phyloP scores from a whole-genome alignment of 345 rosid species.

The Lepidium aucheri region DNA sequence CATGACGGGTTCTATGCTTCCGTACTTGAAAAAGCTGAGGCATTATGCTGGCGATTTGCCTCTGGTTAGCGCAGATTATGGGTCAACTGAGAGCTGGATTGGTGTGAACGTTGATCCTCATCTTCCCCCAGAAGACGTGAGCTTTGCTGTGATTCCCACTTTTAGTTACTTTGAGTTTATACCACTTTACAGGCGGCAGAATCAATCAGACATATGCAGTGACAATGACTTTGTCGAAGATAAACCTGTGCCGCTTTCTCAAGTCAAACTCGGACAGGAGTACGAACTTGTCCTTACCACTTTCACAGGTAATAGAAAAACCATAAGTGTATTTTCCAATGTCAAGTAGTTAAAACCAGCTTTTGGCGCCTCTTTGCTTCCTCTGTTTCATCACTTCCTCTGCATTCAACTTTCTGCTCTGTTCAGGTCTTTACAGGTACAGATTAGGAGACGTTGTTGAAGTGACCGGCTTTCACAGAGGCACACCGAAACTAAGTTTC shows the following conservation, averaged over 20 bases:
- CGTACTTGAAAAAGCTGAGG: slow-evolving; percentile 60
- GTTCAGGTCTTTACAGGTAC: slow-evolving; percentile 70
- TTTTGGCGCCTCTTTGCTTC: neutral
- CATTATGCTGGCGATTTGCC: slow-evolving; percentile 67
- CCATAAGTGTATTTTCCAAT: neutral
- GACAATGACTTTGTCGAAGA: slow-evolving; percentile 58
- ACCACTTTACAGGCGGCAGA: slow-evolving; percentile 52
- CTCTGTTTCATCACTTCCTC: neutral
- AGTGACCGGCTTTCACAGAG: slow-evolving; percentile 67
- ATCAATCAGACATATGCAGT: slow-evolving; percentile 21
- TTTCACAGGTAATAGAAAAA: slow-evolving; percentile 57
- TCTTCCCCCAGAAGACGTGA: slow-evolving; percentile 60
- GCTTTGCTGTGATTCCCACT: slow-evolving; percentile 77
- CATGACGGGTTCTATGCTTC: slow-evolving; percentile 94
- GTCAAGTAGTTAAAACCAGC: neutral
- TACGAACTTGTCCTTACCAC: slow-evolving; percentile 93
- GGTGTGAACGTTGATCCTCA: slow-evolving; percentile 82
- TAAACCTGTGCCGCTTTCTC: slow-evolving; percentile 67
- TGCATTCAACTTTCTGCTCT: slow-evolving; percentile 2
- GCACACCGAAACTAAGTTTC: slow-evolving; percentile 80
- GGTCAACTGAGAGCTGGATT: slow-evolving; percentile 95
- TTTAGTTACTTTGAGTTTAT: slow-evolving; percentile 90
- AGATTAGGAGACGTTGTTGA: slow-evolving; percentile 88
- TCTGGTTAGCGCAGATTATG: slow-evolving; percentile 81
- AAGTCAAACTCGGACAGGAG: slow-evolving; percentile 63